Percentiles rank a stretch among this genome's conserved stretches.
Evolutionary conservation across 2,329 filamentous ascomycete species (phyloP).

Genomic region (Immersiporthe knoxdaviesiana): DNA sequence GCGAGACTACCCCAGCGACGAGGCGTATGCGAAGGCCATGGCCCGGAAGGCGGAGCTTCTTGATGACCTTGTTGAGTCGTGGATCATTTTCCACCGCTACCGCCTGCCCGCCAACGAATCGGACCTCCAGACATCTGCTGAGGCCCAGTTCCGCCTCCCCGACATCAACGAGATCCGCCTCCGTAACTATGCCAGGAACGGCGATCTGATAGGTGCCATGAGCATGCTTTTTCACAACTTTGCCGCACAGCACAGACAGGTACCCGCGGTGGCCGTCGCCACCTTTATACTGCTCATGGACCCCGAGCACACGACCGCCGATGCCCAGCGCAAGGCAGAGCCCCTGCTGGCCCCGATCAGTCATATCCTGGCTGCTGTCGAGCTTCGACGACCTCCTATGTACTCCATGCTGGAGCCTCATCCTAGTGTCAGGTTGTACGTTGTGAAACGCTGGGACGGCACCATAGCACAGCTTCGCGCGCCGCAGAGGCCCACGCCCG

Average conservation of each 20-base stretch:
- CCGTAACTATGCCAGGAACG: conserved; percentile 29
- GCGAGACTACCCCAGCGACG: conserved; percentile 34
- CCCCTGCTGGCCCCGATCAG: conserved; percentile 36
- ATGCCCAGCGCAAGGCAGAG: conserved; percentile 30
- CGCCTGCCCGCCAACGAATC: conserved; percentile 3
- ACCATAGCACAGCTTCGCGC: conserved; percentile 24
- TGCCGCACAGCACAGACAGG: conserved; percentile 34
- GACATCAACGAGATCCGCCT: conserved; percentile 19
- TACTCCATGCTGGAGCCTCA: conserved; percentile 31
- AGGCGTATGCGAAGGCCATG: conserved; percentile 37
- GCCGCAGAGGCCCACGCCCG: neutral
- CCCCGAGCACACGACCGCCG: conserved; percentile 31
- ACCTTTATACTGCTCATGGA: conserved; percentile 46
- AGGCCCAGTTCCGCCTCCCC: conserved; percentile 35
- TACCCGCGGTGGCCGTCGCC: conserved; percentile 42
- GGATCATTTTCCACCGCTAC: conserved; percentile 44
- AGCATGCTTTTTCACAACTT: conserved; percentile 38
- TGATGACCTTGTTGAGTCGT: conserved; percentile 45
- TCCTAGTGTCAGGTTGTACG: conserved; percentile 33
- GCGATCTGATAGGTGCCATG: conserved; percentile 38
- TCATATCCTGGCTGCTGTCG: conserved; percentile 29
- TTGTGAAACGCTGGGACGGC: conserved; percentile 28
- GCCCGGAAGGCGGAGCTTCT: conserved; percentile 40
- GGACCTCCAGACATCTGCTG: conserved; percentile 20
- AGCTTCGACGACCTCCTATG: conserved; percentile 26